Conservation (phyloP, 2,329 filamentous ascomycete genomes). For the Kalaharituber pfeilii region DNA sequence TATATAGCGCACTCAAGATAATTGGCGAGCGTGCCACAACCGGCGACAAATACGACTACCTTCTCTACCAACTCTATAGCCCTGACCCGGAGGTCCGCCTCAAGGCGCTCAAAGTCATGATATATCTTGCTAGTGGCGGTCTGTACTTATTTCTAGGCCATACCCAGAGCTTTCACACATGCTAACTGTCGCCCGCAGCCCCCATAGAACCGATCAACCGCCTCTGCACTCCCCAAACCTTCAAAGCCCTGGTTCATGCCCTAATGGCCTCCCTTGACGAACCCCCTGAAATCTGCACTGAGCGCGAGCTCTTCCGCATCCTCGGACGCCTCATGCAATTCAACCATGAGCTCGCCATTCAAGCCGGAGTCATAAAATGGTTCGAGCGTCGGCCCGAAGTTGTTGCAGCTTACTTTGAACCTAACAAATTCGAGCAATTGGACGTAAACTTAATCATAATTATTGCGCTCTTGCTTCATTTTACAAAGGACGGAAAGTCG, state of each 20-base stretch:
- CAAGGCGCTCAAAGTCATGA: conserved; percentile 12
- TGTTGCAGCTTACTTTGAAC: background rate
- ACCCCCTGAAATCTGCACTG: conserved; percentile 1
- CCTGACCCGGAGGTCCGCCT: conserved; percentile 2
- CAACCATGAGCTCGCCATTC: conserved; percentile 12
- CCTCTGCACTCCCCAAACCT: conserved; percentile 10
- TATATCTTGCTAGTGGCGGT: conserved; percentile 11
- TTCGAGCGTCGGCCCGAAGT: conserved; percentile 5
- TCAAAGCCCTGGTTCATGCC: conserved; percentile 10
- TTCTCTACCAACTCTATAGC: conserved; percentile 10
- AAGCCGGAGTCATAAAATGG: conserved; percentile 15
- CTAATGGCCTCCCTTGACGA: conserved; percentile 4
- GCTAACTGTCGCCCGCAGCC: conserved; percentile 2
- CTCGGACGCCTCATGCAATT: conserved; percentile 13
- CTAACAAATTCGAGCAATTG: background rate
- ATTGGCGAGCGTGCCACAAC: conserved; percentile 16
- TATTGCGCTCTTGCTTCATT: background rate
- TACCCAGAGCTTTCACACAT: background rate
- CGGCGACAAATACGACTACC: conserved; percentile 7
- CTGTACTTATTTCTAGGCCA: too few relatives aligned
- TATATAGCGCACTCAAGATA: conserved; percentile 16
- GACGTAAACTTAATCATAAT: background rate
- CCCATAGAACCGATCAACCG: conserved; percentile 2
- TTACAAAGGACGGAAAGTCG: background rate
- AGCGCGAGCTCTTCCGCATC: conserved; percentile 15